Evolutionary conservation across 768 basidiomycete species (phyloP), one percentile per base, ranked within the genome.

Genomic region (Lentinula lateritia): DNA sequence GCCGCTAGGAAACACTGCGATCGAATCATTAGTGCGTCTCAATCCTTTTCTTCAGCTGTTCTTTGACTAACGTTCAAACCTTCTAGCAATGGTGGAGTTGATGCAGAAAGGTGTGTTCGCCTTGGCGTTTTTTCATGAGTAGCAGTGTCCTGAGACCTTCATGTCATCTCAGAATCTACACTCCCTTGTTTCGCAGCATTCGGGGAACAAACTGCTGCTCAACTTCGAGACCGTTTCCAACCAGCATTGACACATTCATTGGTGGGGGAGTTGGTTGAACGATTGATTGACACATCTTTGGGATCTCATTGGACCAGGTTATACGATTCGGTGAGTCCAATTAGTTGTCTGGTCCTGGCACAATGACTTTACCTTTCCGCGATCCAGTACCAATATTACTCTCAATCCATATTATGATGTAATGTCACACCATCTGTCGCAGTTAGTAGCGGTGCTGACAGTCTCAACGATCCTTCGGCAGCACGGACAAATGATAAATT

Each of bases 1-100:
- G 88, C 89, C 38, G 92, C 92, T 28, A 78, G 96, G 65, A 98
- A 98, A 72, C 95, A 98, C 65, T 96, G 95, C 65, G 97, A 98
- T 72, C 83, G 95, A 66, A 90, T 99, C 68, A 88, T 96, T 72
- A 96, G 93, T 91, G 66, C 71, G 84, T 82, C 13, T 23, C 15
- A 4, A 48, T 59, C 38, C 15, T 18, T 16, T 57, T 35, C 42
- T 28, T 54, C 23, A 18, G 9, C 35, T 8, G 18, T 45, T 38
- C 43, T 16, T 5, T 34, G 50, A 34, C 42, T 41, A 38, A 32
- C 41, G 13, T 56, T 18, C 35, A 18, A 20, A 39, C n/a, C 50
- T 16, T 36, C n/a, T 36, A 77, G 77, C 77, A 1, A 81, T 98
- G 67, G 95, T 98, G 42, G 97, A 98, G 71, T 78, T 98, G 58